A percentile compares a stretch with the other conserved stretches of the same genome.
These are phyloP conservation scores for Sporothrix humicola DNA, from an alignment of 2,329 filamentous ascomycete species.

Conservation along the genomic window DNA sequence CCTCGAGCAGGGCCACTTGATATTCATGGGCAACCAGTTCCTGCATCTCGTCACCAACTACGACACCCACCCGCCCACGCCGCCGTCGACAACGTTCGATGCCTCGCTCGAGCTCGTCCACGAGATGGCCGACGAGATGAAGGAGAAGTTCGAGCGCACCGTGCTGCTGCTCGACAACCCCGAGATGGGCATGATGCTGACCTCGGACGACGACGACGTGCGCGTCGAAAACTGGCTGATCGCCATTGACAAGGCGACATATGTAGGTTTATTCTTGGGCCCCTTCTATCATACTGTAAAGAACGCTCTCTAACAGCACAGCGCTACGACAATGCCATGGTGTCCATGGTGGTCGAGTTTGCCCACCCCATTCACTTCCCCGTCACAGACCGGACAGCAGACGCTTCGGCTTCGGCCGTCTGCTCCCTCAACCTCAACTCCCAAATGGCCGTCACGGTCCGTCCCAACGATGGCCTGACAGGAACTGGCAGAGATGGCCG, in stretches of 20 bases:
- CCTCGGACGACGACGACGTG: slow-evolving; percentile 12
- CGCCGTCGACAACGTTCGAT: slow-evolving; percentile 27
- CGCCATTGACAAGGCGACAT: slow-evolving; percentile 29
- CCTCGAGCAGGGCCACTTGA: slow-evolving; percentile 35
- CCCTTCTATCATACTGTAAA: not conserved
- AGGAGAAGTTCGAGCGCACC: slow-evolving; percentile 25
- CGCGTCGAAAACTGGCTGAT: slow-evolving; percentile 33
- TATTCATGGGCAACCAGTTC: slow-evolving; percentile 34
- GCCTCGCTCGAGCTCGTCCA: slow-evolving; percentile 33
- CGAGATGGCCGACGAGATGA: slow-evolving; percentile 32
- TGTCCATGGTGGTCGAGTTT: slow-evolving; percentile 31
- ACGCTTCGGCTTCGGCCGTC: slow-evolving; percentile 29
- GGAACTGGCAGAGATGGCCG: slow-evolving; percentile 34
- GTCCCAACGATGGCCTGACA: slow-evolving; percentile 8
- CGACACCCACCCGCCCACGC: not conserved
- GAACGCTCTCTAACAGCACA: not conserved
- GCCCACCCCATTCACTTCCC: slow-evolving; percentile 28
- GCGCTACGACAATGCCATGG: slow-evolving; percentile 37
- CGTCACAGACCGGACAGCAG: not conserved
- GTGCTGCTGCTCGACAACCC: slow-evolving; percentile 37
- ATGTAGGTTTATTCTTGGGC: slow-evolving; percentile 25
- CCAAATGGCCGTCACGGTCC: slow-evolving; percentile 35
- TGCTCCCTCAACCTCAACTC: slow-evolving; percentile 31
- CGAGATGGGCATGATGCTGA: slow-evolving; percentile 33
- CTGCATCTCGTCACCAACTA: slow-evolving; percentile 27